Percentiles rank a stretch among this genome's conserved stretches.
Conservation (phyloP, 2,329 filamentous ascomycete genomes). For the Monosporascus cannonballus region DNA sequence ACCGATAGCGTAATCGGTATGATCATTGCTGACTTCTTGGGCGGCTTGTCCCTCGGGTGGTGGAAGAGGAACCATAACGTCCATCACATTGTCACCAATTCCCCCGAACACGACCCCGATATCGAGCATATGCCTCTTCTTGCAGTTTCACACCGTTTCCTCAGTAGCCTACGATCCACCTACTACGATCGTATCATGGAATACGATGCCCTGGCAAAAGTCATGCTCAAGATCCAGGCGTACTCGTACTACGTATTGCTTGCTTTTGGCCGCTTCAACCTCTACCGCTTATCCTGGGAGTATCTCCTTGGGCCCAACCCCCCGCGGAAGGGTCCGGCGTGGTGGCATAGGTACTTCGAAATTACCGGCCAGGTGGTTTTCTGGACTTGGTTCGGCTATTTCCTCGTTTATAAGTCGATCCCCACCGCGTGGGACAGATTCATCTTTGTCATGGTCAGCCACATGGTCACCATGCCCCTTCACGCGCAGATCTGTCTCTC, state of each 20-base stretch:
- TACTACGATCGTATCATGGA: constrained; percentile 79
- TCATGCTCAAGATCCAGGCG: constrained; percentile 67
- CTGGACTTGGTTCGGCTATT: constrained; percentile 83
- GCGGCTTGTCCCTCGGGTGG: constrained; percentile 88
- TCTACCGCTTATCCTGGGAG: constrained; percentile 76
- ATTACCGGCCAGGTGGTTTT: constrained; percentile 71
- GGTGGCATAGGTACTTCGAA: constrained; percentile 82
- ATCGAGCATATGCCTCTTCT: constrained; percentile 90
- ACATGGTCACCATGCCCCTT: constrained; percentile 73
- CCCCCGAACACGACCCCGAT: constrained; percentile 91
- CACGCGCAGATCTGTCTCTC: constrained; percentile 89
- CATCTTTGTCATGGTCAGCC: constrained; percentile 71
- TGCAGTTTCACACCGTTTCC: constrained; percentile 75
- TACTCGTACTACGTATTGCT: constrained; percentile 82
- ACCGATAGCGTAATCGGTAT: constrained; percentile 82
- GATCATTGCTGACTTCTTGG: constrained; percentile 80
- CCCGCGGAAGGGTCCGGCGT: constrained; percentile 67
- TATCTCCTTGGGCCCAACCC: constrained; percentile 66
- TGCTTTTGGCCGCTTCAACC: constrained; percentile 77
- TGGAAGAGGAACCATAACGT: constrained; percentile 98
- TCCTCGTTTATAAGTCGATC: constrained; percentile 67
- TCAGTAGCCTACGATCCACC: constrained; percentile 66
- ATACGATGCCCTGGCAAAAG: constrained; percentile 68
- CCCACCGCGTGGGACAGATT: constrained; percentile 65
- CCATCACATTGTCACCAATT: constrained; percentile 93